Conservation (phyloP, 2,329 filamentous ascomycete genomes). For the Trichoderma harzianum region DNA sequence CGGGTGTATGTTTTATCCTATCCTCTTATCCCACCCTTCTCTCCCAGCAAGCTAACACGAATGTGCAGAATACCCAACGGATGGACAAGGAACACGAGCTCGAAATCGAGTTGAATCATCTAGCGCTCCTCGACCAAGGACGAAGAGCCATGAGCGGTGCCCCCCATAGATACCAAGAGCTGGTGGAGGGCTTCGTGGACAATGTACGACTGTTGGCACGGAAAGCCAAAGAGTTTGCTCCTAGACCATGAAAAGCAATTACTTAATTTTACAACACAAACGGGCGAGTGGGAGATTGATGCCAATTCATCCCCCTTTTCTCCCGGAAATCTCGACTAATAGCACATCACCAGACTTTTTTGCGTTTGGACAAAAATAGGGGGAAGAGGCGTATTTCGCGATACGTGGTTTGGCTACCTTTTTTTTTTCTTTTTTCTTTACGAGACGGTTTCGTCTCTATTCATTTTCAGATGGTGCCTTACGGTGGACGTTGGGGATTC, state of each 20-base stretch:
- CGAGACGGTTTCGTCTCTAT: neutral
- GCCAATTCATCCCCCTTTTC: neutral
- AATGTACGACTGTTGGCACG: conserved; percentile 62
- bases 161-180: conserved; percentile 59
- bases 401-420: neutral
- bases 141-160: conserved; percentile 49
- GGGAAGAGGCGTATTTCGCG: neutral
- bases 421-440: neutral
- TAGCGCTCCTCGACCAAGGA: conserved; percentile 63
- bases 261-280: neutral
- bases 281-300: neutral
- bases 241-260: neutral
- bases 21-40: neutral
- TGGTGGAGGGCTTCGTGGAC: conserved; percentile 72
- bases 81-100: conserved; percentile 71
- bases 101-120: conserved; percentile 70
- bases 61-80: conserved; percentile 37
- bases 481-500: neutral
- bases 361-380: neutral
- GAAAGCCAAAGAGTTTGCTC: conserved; percentile 36
- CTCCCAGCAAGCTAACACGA: conserved; percentile 3
- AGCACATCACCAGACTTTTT: neutral
- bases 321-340: neutral
- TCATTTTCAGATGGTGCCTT: neutral
- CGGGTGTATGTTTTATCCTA: conserved; percentile 35